Evolutionary conservation across 208 protist genomes (phyloP).

Genomic region (Porcisia hertigi): DNA sequence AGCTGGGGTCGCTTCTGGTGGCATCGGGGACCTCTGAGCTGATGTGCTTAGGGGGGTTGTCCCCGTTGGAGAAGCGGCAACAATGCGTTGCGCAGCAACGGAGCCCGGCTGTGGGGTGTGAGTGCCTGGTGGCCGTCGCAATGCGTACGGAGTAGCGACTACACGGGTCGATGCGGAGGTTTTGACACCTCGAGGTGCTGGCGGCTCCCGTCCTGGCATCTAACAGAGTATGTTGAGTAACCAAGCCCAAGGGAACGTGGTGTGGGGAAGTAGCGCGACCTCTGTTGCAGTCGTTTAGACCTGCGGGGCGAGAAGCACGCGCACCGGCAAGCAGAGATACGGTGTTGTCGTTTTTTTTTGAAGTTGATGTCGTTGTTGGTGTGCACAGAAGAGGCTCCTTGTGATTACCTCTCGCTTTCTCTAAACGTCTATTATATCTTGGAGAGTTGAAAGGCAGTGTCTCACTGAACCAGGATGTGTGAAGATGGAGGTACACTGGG

Average conservation of each 20-base stretch:
- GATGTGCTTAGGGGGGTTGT: not conserved
- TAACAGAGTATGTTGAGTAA: not conserved
- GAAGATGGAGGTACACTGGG: too few relatives aligned
- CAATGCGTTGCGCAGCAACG: not conserved
- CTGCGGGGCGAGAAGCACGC: not conserved
- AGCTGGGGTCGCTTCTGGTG: conserved; percentile 11
- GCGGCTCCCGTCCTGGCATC: conserved; percentile 22
- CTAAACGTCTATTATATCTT: too few relatives aligned
- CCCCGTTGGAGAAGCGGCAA: not conserved
- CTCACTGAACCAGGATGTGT: too few relatives aligned
- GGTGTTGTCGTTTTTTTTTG: not conserved
- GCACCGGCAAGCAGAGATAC: too few relatives aligned
- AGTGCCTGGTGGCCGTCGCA: not conserved
- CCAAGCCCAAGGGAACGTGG: not conserved
- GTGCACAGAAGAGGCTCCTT: too few relatives aligned
- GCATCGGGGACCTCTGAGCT: not conserved
- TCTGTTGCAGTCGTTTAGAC: too few relatives aligned
- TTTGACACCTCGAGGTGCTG: not conserved
- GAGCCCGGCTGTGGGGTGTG: not conserved
- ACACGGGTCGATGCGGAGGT: not conserved
- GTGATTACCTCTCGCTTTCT: too few relatives aligned
- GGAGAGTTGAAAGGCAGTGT: too few relatives aligned
- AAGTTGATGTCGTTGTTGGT: too few relatives aligned
- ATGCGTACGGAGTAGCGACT: not conserved
- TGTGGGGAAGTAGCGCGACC: not conserved